These are phyloP conservation scores for Yamadazyma paraphyllophila DNA, from an alignment of 805 yeast genomes.

Conservation along the genomic window DNA sequence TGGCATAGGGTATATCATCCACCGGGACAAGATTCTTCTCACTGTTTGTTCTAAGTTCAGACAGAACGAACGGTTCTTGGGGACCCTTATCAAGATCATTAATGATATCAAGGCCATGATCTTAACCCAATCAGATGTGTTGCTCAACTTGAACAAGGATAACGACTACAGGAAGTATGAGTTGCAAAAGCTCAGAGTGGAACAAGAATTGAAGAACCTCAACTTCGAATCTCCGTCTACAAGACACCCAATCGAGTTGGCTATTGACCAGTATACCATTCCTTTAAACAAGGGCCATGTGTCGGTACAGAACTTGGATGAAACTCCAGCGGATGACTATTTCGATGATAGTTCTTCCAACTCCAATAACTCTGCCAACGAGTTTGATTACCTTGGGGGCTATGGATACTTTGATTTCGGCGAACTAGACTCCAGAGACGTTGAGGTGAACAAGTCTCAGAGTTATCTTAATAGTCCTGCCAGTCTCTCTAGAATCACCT, in stretches of 20 bases:
- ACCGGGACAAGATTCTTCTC: slow-evolving; percentile 71
- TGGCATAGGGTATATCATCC: slow-evolving; percentile 90
- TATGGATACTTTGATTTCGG: slow-evolving; percentile 84
- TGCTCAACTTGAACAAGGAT: slow-evolving; percentile 27
- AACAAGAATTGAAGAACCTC: slow-evolving; percentile 32
- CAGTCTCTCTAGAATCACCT: slow-evolving; percentile 21
- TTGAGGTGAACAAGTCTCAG: slow-evolving; percentile 28
- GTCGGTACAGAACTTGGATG: background rate
- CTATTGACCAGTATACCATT: slow-evolving; percentile 18
- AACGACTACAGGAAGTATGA: slow-evolving; percentile 32
- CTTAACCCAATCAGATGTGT: slow-evolving; percentile 34
- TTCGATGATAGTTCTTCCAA: slow-evolving; percentile 1
- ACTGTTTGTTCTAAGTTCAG: slow-evolving; percentile 87
- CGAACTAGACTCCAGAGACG: slow-evolving; percentile 57
- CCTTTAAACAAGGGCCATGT: slow-evolving; percentile 15
- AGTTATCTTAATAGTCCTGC: slow-evolving; percentile 28
- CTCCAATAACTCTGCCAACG: slow-evolving; percentile 7
- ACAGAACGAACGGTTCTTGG: slow-evolving; percentile 76
- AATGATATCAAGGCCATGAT: slow-evolving; percentile 56
- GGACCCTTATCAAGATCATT: slow-evolving; percentile 62
- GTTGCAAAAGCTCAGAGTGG: slow-evolving; percentile 32
- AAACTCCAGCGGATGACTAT: background rate
- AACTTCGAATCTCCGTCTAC: slow-evolving; percentile 22
- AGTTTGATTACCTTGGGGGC: slow-evolving; percentile 58
- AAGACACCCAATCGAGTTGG: slow-evolving; percentile 24